Base-by-base conservation (phyloP, 108 stramenopile genomes). In the Pseudonitzschia multistriata region DNA sequence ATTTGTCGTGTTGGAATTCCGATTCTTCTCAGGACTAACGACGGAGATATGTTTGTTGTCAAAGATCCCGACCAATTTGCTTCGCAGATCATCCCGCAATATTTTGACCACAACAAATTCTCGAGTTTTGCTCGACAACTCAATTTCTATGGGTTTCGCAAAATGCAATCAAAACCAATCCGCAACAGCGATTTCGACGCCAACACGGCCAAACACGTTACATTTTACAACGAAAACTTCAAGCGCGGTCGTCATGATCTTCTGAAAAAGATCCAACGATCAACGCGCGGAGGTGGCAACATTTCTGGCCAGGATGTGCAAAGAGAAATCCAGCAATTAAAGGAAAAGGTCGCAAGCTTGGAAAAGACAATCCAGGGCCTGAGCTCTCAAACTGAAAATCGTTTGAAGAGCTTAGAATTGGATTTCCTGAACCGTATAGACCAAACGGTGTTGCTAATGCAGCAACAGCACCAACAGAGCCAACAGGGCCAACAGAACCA, bases 161-260 rank as follows among this genome's bases (percentile, higher is more conserved):
- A 95, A 65, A 90, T 95, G 72, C 93, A 91, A 45, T 79, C 85
- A n/a, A 95, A 90, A 68, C 89, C 93, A 11, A 88, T 95, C 49
- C 80, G 89, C 7, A 92, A 92, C 37, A 83, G 83, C 19, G 93
- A 95, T 60, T 92, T 80, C 62, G 89, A 92, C 49, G 78, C 79
- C 11, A 74, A 72, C 49, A 88, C 90, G 25, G 90, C 90, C 40
- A 91, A 89, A 77, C 87, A 93, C 59, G 89, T 92, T 24, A 92
- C 89, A 0, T 95, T 92, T 79, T 90, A 81, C 79, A 92, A 95
- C 73, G 88, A 90, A 35, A 90, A 95, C 65, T 95, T 95, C 70
- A 90, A 88, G 66, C 80, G 84, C 0, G 93, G 91, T 8, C 80
- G 91, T 24, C 80, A 77, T 56, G 91, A 95, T 68, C 73, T 95